A percentile compares a stretch with the other conserved stretches of the same genome.
Evolutionary conservation across 2,329 filamentous ascomycete genomes (phyloP).

Genomic region (Byssothecium circinans): DNA sequence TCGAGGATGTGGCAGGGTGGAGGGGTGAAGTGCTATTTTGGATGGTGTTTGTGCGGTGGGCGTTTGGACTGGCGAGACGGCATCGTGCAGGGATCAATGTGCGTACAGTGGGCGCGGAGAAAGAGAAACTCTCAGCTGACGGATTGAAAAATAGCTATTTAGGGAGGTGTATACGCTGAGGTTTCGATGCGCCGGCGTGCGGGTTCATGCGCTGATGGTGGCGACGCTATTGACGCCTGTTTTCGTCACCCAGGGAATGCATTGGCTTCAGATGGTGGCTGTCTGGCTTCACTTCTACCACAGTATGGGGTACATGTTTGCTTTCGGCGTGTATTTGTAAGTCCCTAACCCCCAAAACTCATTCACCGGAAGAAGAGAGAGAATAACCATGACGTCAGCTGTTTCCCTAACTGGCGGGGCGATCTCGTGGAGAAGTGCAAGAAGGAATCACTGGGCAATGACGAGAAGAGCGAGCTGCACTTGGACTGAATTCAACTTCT

Average conservation of each 20-base stretch:
- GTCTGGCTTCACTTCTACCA: slow-evolving; percentile 4
- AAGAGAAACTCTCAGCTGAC: background rate
- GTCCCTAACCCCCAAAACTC: background rate
- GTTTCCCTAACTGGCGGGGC: background rate
- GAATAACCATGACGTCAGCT: background rate
- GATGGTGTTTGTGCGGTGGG: slow-evolving; percentile 1
- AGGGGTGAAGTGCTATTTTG: slow-evolving; percentile 2
- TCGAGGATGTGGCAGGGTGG: background rate
- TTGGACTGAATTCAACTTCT: too few species aligned
- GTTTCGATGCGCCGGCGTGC: background rate
- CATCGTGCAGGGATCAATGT: background rate
- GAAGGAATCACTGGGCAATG: background rate
- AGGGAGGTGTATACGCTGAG: background rate
- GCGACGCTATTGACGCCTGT: background rate
- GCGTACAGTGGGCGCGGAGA: background rate
- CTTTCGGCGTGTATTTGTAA: slow-evolving; percentile 1
- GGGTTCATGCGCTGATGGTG: background rate
- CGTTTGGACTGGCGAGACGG: background rate
- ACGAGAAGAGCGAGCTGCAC: background rate
- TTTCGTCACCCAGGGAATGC: background rate
- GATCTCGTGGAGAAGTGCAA: background rate
- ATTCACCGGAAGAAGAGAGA: background rate
- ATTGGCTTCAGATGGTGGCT: background rate
- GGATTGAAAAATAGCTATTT: background rate
- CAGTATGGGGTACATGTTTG: slow-evolving; percentile 1